Base-by-base conservation (phyloP, 2,329 filamentous ascomycete genomes). In the Aspergillus chevalieri region DNA sequence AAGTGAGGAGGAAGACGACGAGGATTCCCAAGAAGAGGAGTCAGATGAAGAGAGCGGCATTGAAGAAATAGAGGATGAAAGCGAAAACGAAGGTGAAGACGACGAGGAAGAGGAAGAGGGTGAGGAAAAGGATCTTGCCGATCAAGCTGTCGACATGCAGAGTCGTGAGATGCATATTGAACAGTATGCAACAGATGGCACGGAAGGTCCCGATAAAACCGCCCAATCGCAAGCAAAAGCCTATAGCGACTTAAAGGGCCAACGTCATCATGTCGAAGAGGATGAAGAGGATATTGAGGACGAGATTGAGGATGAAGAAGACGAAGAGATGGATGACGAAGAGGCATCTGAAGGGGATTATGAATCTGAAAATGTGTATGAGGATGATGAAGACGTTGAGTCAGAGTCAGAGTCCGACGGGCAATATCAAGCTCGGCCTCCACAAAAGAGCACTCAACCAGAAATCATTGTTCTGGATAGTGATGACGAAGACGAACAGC, bases 381-480 rank as follows among this genome's bases (percentile, higher is more conserved):
- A 52, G 12, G 42, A 45, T 41, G 52, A 54, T 21, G 58, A 55
- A 5, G 54, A 47, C 28, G 44, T 52, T 7, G 57, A 57, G n/a
- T 56, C 55, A 19, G 56, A 45, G 36, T 10, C n/a, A 9, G 43
- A 22, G 17, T 33, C 24, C 24, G 50, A 51, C 1, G 52, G 38
- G 26, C 33, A 42, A 15, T 44, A 49, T 26, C 48, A 46, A 39
- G 45, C 36, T 12, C 49, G 47, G 28, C 30, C 49, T 15, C 21
- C 50, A 7, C 49, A 50, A 19, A 57, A 50, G 43, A 56, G 43
- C 4, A 47, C 51, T 1, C 55, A 62, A 14, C 61, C 61, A 14
- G 71, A 73, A 52, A 51, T 73, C 34, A 72, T 73, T 46, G 65
- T 72, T 22, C 42, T 73, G 12, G 70, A 72, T 49, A 72, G 69